These are phyloP conservation scores for Artemisia argyi DNA, from an alignment of 129 eudicot genomes.

Conservation along the genomic window DNA sequence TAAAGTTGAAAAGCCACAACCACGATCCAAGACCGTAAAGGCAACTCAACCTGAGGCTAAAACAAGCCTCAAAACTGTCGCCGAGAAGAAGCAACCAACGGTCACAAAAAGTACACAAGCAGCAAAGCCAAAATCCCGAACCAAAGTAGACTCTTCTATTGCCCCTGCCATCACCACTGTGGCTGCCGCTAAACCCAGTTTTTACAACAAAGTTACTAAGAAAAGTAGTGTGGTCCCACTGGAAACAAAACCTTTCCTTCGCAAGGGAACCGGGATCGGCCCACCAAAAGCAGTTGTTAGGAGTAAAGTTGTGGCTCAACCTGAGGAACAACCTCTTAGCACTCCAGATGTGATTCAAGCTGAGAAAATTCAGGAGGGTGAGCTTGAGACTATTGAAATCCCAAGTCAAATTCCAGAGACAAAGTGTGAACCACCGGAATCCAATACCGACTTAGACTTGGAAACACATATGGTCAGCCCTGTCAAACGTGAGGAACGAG, in stretches of 20 bases:
- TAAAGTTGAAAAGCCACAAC: conserved; percentile 55
- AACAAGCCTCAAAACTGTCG: conserved; percentile 37
- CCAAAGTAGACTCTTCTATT: conserved; percentile 29
- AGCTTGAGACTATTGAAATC: conserved; percentile 43
- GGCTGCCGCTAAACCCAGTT: conserved; percentile 55
- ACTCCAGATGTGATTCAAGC: conserved; percentile 35
- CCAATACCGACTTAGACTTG: conserved; percentile 14
- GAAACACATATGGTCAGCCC: conserved; percentile 34
- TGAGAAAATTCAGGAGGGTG: conserved; percentile 36
- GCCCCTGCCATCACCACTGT: conserved; percentile 34
- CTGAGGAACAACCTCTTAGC: conserved; percentile 45
- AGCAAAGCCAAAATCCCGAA: conserved; percentile 46
- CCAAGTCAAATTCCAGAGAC: conserved; percentile 37
- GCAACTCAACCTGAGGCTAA: conserved; percentile 49
- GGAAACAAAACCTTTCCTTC: conserved; percentile 83
- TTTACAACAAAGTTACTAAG: conserved; percentile 76
- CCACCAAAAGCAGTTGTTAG: conserved; percentile 51
- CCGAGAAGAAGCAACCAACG: conserved; percentile 56
- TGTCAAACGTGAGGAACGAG: conserved; percentile 35
- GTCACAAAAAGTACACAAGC: conserved; percentile 38
- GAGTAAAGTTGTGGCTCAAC: conserved; percentile 43
- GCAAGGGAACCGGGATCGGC: conserved; percentile 67
- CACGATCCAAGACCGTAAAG: conserved; percentile 45
- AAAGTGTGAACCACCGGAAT: conserved; percentile 32
- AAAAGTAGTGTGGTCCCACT: conserved; percentile 95